phyloP scores from a whole-genome alignment of 371 early-diverging fungal species.

The Rhizomucor miehei region DNA sequence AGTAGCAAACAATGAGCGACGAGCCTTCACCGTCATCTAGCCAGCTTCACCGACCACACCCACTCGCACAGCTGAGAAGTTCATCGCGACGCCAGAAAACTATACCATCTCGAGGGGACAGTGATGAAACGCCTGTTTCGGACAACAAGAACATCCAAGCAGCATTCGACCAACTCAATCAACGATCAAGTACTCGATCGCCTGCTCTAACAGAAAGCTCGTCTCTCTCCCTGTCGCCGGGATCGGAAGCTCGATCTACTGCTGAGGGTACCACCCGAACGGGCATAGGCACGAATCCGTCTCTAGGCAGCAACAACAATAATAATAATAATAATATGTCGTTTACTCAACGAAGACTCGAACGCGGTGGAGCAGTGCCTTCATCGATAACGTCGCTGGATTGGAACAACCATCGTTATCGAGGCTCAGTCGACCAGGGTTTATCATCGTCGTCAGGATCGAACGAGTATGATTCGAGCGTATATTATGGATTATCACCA shows the following conservation, averaged over 20 bases:
- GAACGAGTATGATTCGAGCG: constrained; percentile 28
- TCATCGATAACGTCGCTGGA: constrained; percentile 28
- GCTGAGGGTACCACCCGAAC: not conserved
- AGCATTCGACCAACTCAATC: constrained; percentile 17
- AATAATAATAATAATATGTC: constrained; percentile 10
- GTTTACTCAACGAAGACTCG: constrained; percentile 38
- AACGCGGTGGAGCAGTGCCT: constrained; percentile 42
- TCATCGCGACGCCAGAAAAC: no score
- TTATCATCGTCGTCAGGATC: constrained; percentile 29
- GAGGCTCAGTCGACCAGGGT: not conserved
- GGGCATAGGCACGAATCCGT: not conserved
- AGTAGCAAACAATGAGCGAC: no score
- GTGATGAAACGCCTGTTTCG: constrained; percentile 3
- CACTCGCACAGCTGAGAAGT: no score
- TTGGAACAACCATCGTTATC: constrained; percentile 9
- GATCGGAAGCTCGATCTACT: no score
- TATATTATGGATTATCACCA: constrained; percentile 43
- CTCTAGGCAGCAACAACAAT: not conserved
- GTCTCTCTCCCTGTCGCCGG: not conserved
- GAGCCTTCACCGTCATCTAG: no score
- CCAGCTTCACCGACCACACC: no score
- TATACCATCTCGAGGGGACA: no score
- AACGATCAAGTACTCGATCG: constrained; percentile 8
- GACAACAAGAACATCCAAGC: constrained; percentile 19
- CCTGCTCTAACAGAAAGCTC: not conserved